Evolutionary conservation across 1,139 yeast species (phyloP), one percentile per base, ranked within the genome.

Genomic region (Arxiozyma slooffiae): DNA sequence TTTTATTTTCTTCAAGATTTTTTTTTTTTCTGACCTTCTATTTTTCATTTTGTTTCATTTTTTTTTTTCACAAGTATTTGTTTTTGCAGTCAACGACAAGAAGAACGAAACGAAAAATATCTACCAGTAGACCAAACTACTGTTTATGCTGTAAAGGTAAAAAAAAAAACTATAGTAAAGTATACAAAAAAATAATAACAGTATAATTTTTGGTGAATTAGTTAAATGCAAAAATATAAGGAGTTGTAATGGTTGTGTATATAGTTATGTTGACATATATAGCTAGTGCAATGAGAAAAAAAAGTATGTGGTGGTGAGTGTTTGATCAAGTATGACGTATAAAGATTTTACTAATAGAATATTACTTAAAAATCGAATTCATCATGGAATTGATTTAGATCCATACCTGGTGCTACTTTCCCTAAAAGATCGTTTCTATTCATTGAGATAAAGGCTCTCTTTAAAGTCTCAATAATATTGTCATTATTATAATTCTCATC

Each of bases 371-470:
- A 86, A 49, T 72, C 79, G 65, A 89, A 89, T 61, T 86, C 94
- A 17, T 71, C 74, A 57, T 89, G 76, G 70, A 90, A 90, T 55
- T 79, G 81, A 49, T 77, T 73, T 59, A 89, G 77, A 61, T 85
- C 82, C 85, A 89, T 69, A 7, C 92, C 94, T 1, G 94, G 94
- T 59, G 79, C 80, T 14, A 92, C 95, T 66, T 77, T 75, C 59
- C 85, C 95, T 49, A 89, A 74, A 61, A 92, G 73, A 66, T 92
- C 98, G 52, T 94, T 77, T 65, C 97, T 80, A 58, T 88, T 94
- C 96, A 92, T 85, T 2, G 96, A 95, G 63, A 90, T 76, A 61
- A 92, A 89, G 5, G 95, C 95, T 53, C 97, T 75, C 64, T 90
- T 85, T 62, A 92, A 76, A 3, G 97, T 92, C 63, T 90, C 97